phyloP scores from a whole-genome alignment of 495 filamentous ascomycete species.

The Podospora pseudocomata region DNA sequence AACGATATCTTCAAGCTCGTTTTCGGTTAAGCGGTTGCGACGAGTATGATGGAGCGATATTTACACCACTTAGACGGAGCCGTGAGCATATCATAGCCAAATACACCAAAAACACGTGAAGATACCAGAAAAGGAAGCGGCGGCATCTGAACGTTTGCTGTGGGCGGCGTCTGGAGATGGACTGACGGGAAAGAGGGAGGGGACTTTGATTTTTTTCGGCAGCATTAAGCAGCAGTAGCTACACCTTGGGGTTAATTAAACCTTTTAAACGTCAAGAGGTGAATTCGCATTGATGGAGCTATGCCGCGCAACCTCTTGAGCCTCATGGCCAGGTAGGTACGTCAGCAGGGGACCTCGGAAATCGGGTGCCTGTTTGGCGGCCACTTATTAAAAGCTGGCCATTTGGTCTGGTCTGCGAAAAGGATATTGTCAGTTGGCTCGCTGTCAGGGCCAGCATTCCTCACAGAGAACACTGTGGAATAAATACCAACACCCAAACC shows the following conservation, averaged over 20 bases:
- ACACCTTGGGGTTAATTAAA: neutral
- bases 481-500: neutral
- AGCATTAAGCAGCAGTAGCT: neutral
- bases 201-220: neutral
- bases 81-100: neutral
- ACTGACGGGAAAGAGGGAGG: neutral
- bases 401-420: neutral
- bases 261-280: neutral
- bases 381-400: too few species aligned
- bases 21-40: slow-evolving; percentile 40
- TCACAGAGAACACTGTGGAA: neutral
- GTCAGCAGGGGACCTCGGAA: neutral
- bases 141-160: neutral
- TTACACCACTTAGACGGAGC: neutral
- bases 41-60: neutral
- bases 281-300: neutral
- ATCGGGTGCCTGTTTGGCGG: neutral
- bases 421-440: neutral
- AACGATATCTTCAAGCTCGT: slow-evolving; percentile 92
- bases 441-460: neutral
- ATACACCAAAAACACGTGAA: neutral
- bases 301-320: neutral
- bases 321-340: neutral
- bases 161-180: neutral
- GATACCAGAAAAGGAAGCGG: neutral